These are phyloP conservation scores for Schoenoplectus tabernaemontani DNA, from an alignment of 202 grass and related monocot species.

Conservation along the genomic window DNA sequence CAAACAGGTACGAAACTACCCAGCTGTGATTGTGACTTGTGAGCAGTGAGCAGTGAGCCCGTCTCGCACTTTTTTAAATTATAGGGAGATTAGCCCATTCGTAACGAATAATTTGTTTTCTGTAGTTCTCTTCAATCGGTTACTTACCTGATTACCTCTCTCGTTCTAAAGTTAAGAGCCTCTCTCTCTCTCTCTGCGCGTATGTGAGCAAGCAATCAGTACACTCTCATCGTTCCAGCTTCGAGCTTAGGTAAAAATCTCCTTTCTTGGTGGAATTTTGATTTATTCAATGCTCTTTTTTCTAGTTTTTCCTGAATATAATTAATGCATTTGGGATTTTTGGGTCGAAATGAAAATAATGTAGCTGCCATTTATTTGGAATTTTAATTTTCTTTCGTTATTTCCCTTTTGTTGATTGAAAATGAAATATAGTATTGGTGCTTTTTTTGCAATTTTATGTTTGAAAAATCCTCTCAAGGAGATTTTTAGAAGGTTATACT, in stretches of 20 bases:
- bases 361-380: not conserved
- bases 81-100: not conserved
- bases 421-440: not conserved
- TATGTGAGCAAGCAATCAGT: not conserved
- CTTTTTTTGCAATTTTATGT: not conserved
- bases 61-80: not conserved
- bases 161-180: not conserved
- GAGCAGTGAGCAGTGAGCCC: not conserved
- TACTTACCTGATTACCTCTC: too few relatives aligned
- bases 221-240: not conserved
- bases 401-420: not conserved
- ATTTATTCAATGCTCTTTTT: not conserved
- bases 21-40: too few relatives aligned
- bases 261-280: not conserved
- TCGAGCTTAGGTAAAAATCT: not conserved
- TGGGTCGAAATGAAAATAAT: not conserved
- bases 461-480: not conserved
- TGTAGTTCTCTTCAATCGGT: too few relatives aligned
- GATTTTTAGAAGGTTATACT: not conserved
- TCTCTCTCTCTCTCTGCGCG: not conserved
- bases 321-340: not conserved
- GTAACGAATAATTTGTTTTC: slow-evolving; percentile 3
- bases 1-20: too few relatives aligned
- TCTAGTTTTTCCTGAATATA: not conserved
- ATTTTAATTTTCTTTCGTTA: not conserved